Evolutionary conservation across 2,329 filamentous ascomycete genomes (phyloP).

Genomic region (Paecilomyces niveus): DNA sequence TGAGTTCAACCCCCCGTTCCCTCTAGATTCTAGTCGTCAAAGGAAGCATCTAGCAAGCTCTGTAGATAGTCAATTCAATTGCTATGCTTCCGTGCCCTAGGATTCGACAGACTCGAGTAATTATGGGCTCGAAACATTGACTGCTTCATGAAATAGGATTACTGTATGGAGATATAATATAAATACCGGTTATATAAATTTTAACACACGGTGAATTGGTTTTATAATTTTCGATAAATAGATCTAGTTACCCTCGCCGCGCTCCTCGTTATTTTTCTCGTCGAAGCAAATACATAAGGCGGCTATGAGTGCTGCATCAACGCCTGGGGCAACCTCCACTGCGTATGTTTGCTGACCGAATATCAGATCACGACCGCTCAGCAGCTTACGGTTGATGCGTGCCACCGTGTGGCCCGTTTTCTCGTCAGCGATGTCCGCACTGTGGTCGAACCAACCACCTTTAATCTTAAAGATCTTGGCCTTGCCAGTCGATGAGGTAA

Average conservation of each 20-base stretch:
- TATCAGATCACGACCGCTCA: slow-evolving; percentile 52
- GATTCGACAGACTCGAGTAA: too few relatives aligned
- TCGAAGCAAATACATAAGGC: slow-evolving; percentile 64
- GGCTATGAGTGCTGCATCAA: slow-evolving; percentile 59
- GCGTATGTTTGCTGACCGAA: slow-evolving; percentile 60
- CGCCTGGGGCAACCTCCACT: slow-evolving; percentile 55
- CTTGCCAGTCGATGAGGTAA: not conserved
- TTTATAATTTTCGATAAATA: too few relatives aligned
- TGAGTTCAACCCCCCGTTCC: too few relatives aligned
- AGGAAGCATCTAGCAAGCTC: too few relatives aligned
- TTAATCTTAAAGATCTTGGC: slow-evolving; percentile 48
- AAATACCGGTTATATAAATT: too few relatives aligned
- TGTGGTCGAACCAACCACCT: slow-evolving; percentile 54
- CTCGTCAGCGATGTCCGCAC: slow-evolving; percentile 52
- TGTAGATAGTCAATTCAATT: too few relatives aligned
- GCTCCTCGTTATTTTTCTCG: slow-evolving; percentile 53
- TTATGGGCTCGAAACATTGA: too few relatives aligned
- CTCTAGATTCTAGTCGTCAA: too few relatives aligned
- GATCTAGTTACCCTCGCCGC: not conserved
- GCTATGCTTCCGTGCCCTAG: too few relatives aligned
- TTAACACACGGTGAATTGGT: too few relatives aligned
- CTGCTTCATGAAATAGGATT: too few relatives aligned
- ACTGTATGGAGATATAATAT: too few relatives aligned
- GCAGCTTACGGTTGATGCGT: slow-evolving; percentile 51
- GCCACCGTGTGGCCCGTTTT: slow-evolving; percentile 48